A percentile compares a stretch with the other conserved stretches of the same genome.
Evolutionary conservation across 768 basidiomycete species (phyloP).

Genomic region (Tulasnella sp.): DNA sequence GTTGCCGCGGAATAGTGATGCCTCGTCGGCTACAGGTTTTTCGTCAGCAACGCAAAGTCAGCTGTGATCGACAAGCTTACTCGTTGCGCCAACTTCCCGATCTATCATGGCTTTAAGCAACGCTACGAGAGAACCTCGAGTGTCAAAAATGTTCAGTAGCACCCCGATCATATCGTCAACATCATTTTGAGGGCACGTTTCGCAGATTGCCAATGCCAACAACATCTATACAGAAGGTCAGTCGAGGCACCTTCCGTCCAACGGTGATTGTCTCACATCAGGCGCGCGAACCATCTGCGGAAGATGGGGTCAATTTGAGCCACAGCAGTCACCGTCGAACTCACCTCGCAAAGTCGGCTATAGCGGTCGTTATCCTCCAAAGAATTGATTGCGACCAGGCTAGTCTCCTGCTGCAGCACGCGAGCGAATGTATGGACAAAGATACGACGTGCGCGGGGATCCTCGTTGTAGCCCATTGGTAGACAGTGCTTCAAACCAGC

Average conservation of each 20-base stretch:
- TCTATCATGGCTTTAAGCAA: conserved; percentile 78
- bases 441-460: conserved; percentile 56
- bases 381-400: conserved; percentile 35
- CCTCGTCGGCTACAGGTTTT: conserved; percentile 50
- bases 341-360: conserved; percentile 47
- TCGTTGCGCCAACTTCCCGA: conserved; percentile 64
- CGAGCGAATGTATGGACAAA: conserved; percentile 77
- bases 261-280: background rate
- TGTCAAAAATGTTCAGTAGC: conserved; percentile 76
- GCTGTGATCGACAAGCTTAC: conserved; percentile 30
- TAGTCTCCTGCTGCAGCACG: conserved; percentile 67
- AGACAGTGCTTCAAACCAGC: conserved; percentile 83
- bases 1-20: conserved; percentile 77
- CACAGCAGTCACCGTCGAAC: conserved; percentile 18
- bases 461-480: conserved; percentile 59
- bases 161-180: conserved; percentile 70
- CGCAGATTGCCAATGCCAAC: conserved; percentile 74
- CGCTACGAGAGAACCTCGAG: conserved; percentile 52
- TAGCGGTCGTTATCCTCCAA: conserved; percentile 33
- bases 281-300: conserved; percentile 12
- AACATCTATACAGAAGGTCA: conserved; percentile 31
- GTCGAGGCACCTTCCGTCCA: background rate
- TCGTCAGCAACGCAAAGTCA: background rate
- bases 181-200: conserved; percentile 66
- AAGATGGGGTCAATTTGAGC: background rate